Percentiles rank a stretch among this genome's conserved stretches.
phyloP scores from a whole-genome alignment of 345 rosid species.

The Hibiscus mutabilis region DNA sequence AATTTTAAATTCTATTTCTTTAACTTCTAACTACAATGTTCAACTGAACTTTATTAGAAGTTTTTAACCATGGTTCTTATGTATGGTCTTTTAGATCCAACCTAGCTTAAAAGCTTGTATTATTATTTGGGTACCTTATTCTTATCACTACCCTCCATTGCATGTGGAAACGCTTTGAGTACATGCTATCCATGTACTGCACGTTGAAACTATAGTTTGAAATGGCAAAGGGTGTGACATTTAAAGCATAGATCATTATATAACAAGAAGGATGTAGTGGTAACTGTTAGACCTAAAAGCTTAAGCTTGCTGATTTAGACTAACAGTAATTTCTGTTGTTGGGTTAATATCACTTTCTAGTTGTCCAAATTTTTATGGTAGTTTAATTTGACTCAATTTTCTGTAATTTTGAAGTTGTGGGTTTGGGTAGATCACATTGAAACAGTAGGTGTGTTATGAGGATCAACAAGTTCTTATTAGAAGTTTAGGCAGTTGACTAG shows the following conservation, averaged over 20 bases:
- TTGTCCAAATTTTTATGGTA: neutral
- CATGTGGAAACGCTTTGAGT: neutral
- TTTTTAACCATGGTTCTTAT: neutral
- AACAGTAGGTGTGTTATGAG: neutral
- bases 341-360: neutral
- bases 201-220: neutral
- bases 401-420: neutral
- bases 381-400: neutral
- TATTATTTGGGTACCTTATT: neutral
- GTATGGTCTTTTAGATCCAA: neutral
- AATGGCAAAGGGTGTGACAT: neutral
- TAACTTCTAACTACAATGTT: neutral
- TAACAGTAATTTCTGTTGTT: neutral
- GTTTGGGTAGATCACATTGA: neutral
- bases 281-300: neutral
- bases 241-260: neutral
- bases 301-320: neutral
- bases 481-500: neutral
- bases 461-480: neutral
- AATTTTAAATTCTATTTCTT: neutral
- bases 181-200: neutral
- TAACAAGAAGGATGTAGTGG: neutral
- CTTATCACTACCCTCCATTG: neutral
- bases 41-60: neutral
- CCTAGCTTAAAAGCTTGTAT: neutral